These are phyloP conservation scores for Umbellularia californica DNA, from an alignment of 164 flowering plant species.

Conservation along the genomic window DNA sequence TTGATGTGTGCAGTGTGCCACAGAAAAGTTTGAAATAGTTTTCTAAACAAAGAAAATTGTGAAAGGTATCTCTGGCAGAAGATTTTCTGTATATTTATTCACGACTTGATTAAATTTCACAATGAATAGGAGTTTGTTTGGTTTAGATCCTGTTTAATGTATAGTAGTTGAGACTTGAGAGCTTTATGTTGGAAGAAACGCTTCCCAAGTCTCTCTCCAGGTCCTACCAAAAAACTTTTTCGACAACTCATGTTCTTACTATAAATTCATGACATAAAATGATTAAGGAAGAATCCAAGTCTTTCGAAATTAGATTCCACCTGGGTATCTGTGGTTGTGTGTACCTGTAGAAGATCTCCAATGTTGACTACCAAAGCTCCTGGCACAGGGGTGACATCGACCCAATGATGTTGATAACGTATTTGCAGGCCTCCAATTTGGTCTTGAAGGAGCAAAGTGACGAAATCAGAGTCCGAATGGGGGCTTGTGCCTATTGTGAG, in stretches of 20 bases:
- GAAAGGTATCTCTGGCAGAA: no score
- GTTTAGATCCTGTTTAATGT: no score
- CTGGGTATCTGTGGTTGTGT: not conserved
- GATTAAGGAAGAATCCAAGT: not conserved
- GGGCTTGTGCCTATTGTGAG: constrained; percentile 19
- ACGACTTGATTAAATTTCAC: no score
- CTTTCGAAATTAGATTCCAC: not conserved
- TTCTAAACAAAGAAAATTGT: no score
- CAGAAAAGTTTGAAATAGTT: no score
- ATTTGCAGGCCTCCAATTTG: constrained; percentile 30
- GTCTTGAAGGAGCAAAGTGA: constrained; percentile 31
- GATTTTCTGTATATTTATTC: no score
- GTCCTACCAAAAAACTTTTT: not conserved
- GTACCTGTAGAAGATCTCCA: constrained; percentile 27
- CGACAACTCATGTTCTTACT: no score
- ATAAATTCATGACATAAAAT: no score
- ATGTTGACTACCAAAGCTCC: constrained; percentile 29
- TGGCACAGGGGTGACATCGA: constrained; percentile 19
- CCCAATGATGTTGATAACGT: constrained; percentile 23
- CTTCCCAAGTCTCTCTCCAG: no score
- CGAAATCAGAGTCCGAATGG: constrained; percentile 29
- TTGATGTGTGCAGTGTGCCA: no score
- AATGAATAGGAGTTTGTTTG: no score
- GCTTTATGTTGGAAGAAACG: no score
- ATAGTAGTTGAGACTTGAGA: not conserved